Evolutionary conservation across 805 yeast genomes (phyloP).

Genomic region (Starmerella khaoyaiensis): DNA sequence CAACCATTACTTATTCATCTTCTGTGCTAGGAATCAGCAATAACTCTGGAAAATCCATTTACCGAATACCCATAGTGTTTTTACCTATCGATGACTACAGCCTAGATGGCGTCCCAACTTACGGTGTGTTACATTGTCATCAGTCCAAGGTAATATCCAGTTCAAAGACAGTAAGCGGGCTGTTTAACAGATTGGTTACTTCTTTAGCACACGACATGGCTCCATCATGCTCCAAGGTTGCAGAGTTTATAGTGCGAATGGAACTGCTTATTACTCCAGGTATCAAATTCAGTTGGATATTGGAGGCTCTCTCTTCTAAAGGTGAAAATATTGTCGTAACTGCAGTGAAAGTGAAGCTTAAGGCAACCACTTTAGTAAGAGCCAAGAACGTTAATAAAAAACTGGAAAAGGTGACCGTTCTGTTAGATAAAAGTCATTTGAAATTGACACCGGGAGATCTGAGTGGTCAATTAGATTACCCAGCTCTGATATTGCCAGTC

Average conservation of each 20-base stretch:
- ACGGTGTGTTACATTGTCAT: constrained; percentile 12
- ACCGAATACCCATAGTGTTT: constrained; percentile 29
- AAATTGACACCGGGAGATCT: constrained; percentile 20
- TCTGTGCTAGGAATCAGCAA: constrained; percentile 3
- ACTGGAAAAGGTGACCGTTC: constrained; percentile 2
- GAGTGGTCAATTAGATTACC: constrained; percentile 8
- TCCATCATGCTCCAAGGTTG: constrained; percentile 11
- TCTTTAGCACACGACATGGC: constrained; percentile 17
- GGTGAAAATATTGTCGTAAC: constrained; percentile 7
- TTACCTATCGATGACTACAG: constrained; percentile 31
- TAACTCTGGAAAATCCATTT: background rate
- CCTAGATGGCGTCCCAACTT: constrained; percentile 16
- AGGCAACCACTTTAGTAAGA: constrained; percentile 10
- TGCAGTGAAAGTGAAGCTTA: constrained; percentile 9
- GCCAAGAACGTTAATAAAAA: constrained; percentile 16
- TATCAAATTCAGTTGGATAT: constrained; percentile 12
- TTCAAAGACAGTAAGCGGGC: constrained; percentile 13
- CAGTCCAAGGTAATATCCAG: constrained; percentile 12
- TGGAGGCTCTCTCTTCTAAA: constrained; percentile 8
- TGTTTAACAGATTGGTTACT: constrained; percentile 11
- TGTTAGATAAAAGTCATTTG: constrained; percentile 6
- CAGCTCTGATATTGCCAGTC: constrained; percentile 36
- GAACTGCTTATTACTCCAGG: constrained; percentile 20
- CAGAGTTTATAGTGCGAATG: constrained; percentile 12
- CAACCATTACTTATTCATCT: constrained; percentile 1